phyloP scores from a whole-genome alignment of 2,329 filamentous ascomycete species.

The Xylaria arbuscula region DNA sequence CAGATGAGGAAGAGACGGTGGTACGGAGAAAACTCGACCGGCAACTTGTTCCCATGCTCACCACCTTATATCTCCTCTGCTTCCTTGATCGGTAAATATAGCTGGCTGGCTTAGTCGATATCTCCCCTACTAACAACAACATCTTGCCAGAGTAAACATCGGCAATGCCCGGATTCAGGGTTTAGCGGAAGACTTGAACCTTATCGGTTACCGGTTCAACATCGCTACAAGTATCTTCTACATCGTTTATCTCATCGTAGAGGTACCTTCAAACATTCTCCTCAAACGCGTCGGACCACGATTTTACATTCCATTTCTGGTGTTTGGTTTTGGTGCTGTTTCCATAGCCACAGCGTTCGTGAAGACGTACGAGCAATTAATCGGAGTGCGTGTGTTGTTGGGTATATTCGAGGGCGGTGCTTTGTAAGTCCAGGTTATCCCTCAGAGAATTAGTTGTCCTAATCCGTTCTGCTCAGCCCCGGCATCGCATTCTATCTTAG shows the following conservation, averaged over 20 bases:
- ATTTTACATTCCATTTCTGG: slow-evolving; percentile 64
- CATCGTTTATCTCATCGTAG: slow-evolving; percentile 65
- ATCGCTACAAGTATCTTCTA: slow-evolving; percentile 69
- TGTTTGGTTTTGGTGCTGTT: slow-evolving; percentile 66
- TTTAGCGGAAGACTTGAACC: slow-evolving; percentile 60
- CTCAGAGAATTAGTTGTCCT: not conserved
- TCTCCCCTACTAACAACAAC: slow-evolving; percentile 39
- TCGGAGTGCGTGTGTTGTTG: slow-evolving; percentile 60
- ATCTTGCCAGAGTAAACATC: slow-evolving; percentile 54
- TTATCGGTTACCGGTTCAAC: slow-evolving; percentile 64
- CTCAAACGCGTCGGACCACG: slow-evolving; percentile 65
- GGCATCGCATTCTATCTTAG: slow-evolving; percentile 67
- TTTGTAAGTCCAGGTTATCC: slow-evolving; percentile 50
- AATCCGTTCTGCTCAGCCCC: slow-evolving; percentile 48
- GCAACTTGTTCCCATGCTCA: slow-evolving; percentile 63
- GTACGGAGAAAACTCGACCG: slow-evolving; percentile 64
- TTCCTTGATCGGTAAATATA: slow-evolving; percentile 55
- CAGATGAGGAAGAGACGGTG: slow-evolving; percentile 60
- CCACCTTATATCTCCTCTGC: slow-evolving; percentile 64
- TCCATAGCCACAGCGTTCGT: slow-evolving; percentile 67
- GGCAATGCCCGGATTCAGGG: slow-evolving; percentile 68
- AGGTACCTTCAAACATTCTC: slow-evolving; percentile 66
- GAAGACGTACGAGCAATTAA: slow-evolving; percentile 58
- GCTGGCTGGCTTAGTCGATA: not conserved
- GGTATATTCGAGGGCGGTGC: slow-evolving; percentile 68